Percentiles rank a stretch among this genome's conserved stretches.
Evolutionary conservation across 1,139 yeast species (phyloP).

Genomic region (Taiozyma sp.): DNA sequence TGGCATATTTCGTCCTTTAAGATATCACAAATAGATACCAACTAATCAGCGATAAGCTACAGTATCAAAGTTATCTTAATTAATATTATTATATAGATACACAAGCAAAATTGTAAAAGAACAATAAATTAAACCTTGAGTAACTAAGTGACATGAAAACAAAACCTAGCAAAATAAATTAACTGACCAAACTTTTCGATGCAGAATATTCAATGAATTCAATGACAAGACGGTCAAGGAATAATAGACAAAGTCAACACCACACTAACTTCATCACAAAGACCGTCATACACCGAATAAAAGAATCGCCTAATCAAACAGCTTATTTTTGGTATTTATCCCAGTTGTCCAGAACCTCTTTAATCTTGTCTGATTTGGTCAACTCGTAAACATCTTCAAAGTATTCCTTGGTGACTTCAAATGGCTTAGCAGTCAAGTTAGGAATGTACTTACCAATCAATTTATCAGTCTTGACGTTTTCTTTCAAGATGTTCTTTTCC

Average conservation of each 20-base stretch:
- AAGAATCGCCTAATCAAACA: neutral
- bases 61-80: neutral
- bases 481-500: slow-evolving; percentile 91
- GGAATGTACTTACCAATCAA: slow-evolving; percentile 95
- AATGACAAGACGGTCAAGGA: neutral
- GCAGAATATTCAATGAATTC: neutral
- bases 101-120: neutral
- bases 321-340: slow-evolving; percentile 51
- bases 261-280: slow-evolving; percentile 15
- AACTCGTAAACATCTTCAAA: slow-evolving; percentile 91
- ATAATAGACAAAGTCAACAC: slow-evolving; percentile 12
- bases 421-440: slow-evolving; percentile 97
- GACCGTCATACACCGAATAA: neutral
- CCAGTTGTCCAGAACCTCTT: slow-evolving; percentile 91
- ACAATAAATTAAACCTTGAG: neutral
- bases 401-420: slow-evolving; percentile 91
- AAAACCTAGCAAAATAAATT: neutral
- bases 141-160: neutral
- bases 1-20: too few species aligned
- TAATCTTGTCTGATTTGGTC: slow-evolving; percentile 89
- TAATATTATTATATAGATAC: neutral
- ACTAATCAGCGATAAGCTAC: neutral
- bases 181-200: neutral
- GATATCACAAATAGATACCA: too few species aligned
- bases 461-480: slow-evolving; percentile 91